Evolutionary conservation across 2,329 filamentous ascomycete species (phyloP), one percentile per base, ranked within the genome.

Genomic region (Huntiella bhutanensis): DNA sequence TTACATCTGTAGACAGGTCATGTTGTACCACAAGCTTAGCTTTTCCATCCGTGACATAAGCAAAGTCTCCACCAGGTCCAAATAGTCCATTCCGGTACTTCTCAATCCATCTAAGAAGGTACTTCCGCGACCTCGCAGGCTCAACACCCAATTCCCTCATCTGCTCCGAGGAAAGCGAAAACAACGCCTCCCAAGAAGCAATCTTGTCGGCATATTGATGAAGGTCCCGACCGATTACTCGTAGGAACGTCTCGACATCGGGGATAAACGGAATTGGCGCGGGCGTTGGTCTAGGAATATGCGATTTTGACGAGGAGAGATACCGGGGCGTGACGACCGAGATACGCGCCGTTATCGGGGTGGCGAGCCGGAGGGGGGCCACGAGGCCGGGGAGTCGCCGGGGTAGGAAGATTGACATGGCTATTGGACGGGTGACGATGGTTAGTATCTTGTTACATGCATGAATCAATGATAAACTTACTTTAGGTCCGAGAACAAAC

Each of bases 171-270:
- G 75, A 78, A 52, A 91, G 69, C 40, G 78, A 78, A 70, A 96
- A 96, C 40, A 98, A 75, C 4, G 83, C 75, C 45, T 91, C 81
- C 91, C 91, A 96, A 8, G 81, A 80, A 2, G 82, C 77, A 55
- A 98, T 84, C 62, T 96, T 96, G 62, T 75, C 69, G 42, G 81
- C 74, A 66, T 95, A 84, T 58, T 81, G 76, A 57, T 73, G 77
- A 55, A 95, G 76, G 55, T 79, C 79, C 52, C 91, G 87, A 55
- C 91, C 91, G 62, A 96, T 95, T 50, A 95, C 70, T 33, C 74
- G 84, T 52, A 96, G 78, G 63, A 98, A 94, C 12, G 87, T 91
- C 54, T 71, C 60, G 36, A 85, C 76, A 59, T 95, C 80, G 32
- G 87, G 88, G 35, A 93, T 78, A 56, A 93, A 86, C 1, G 85